Evolutionary conservation across 1,284 basidiomycete species (phyloP).

Genomic region (Bjerkandera adusta): DNA sequence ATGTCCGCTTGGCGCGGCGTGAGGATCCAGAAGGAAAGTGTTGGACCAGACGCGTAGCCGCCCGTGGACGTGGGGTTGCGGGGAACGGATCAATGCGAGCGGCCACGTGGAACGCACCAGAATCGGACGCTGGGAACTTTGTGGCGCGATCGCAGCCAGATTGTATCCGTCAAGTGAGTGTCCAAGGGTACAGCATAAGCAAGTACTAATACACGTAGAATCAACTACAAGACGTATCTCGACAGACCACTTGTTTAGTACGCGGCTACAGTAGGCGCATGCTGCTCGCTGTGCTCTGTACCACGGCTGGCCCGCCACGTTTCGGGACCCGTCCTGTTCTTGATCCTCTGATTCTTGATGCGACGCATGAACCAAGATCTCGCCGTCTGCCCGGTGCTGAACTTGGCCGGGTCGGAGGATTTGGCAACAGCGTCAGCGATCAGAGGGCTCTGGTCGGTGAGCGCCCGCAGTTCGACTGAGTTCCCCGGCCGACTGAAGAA

Average conservation of each 20-base stretch:
- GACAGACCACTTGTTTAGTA: not conserved
- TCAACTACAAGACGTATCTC: not conserved
- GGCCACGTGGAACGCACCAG: too few species aligned
- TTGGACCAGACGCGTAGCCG: too few species aligned
- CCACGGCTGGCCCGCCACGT: constrained; percentile 30
- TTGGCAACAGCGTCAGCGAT: constrained; percentile 26
- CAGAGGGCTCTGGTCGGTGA: constrained; percentile 22
- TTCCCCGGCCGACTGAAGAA: constrained; percentile 36
- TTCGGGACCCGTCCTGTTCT: constrained; percentile 30
- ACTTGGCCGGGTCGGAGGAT: constrained; percentile 19
- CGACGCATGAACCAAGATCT: constrained; percentile 30
- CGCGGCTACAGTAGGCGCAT: not conserved
- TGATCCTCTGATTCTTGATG: constrained; percentile 28
- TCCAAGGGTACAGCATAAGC: too few species aligned
- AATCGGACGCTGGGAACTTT: too few species aligned
- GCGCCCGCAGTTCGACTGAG: constrained; percentile 22
- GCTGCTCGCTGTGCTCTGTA: constrained; percentile 23
- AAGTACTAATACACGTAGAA: not conserved
- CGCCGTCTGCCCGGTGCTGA: constrained; percentile 24
- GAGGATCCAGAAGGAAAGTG: too few species aligned
- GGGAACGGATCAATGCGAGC: too few species aligned
- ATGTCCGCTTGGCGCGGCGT: too few species aligned
- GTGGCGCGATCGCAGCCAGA: too few species aligned
- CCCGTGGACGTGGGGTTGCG: too few species aligned
- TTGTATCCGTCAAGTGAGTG: too few species aligned